These are phyloP conservation scores for Venturia carpophila DNA, from an alignment of 2,329 filamentous ascomycete species.

Conservation along the genomic window DNA sequence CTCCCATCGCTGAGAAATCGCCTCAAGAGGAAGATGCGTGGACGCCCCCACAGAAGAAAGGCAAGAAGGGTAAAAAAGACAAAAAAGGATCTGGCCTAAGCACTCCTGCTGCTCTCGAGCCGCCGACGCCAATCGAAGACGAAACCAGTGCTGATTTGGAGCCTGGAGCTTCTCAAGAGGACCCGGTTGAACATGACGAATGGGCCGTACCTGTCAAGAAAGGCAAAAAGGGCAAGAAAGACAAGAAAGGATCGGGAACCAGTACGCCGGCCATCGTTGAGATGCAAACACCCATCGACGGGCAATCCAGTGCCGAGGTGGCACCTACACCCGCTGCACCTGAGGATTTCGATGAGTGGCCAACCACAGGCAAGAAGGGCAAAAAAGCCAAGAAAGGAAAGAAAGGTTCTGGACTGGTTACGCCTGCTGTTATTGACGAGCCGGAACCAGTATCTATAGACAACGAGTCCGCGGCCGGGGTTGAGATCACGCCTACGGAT, in stretches of 20 bases:
- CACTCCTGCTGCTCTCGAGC: slow-evolving; percentile 5
- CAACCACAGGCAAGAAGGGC: slow-evolving; percentile 66
- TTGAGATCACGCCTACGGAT: not conserved
- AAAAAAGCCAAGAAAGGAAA: slow-evolving; percentile 98
- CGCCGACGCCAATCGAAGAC: not conserved
- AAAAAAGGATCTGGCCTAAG: slow-evolving; percentile 19
- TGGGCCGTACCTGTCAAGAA: slow-evolving; percentile 61
- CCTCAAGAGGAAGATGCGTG: slow-evolving; percentile 64
- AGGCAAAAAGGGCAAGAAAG: slow-evolving; percentile 98
- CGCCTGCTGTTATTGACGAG: not conserved
- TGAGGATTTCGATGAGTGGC: slow-evolving; percentile 46
- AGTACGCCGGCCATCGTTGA: not conserved
- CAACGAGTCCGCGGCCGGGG: not conserved
- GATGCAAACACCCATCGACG: not conserved
- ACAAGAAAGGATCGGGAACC: slow-evolving; percentile 51
- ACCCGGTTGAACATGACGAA: slow-evolving; percentile 40
- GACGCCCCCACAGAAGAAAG: slow-evolving; percentile 65
- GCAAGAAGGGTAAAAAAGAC: slow-evolving; percentile 43
- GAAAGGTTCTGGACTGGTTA: slow-evolving; percentile 39
- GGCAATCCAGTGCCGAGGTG: not conserved
- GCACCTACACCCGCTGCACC: slow-evolving; percentile 30
- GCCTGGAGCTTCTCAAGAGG: slow-evolving; percentile 30
- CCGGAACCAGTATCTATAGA: not conserved
- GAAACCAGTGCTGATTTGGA: not conserved
- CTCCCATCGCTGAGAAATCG: not conserved